Base-by-base conservation (phyloP, 345 rosid genomes). In the Draba incana region DNA sequence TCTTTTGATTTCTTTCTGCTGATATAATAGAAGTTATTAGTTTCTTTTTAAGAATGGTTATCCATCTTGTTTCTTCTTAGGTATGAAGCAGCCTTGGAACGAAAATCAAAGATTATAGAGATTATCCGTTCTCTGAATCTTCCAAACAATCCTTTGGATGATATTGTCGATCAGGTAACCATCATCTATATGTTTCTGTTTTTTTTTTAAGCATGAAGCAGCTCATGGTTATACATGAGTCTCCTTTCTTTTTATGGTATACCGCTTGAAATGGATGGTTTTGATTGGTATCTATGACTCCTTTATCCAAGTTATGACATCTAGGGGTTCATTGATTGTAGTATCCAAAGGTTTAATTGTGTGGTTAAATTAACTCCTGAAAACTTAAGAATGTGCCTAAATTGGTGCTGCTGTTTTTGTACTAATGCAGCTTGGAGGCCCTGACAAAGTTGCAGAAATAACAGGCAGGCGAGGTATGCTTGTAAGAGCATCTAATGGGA, bases 391-490 rank as follows among this genome's bases (percentile, higher is more conserved):
- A 23, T 66, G 25, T 59, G 53, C 30, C 62, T 60, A 35, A 59
- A 59, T 35, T 74, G 24, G 44, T 53, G 57, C 6, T 54, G 54
- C 61, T 62, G 33, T 62, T 68, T 68, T 15, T 71, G 75, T 47
- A 59, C 56, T 67, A 55, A 25, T 78, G 82, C 85, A 91, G 99
- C 99, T 94, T 77, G 99, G 99, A 69, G 99, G 97, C 73, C 99
- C 97, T 72, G 96, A 88, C 55, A 91, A 83, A 72, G 95, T 94
- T 67, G 95, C 99, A 69, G 99, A 94, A 80, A 86, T 94, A 82
- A 94, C 97, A 48, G 99, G 99, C 70, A 86, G 99, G 78, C 89
- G 95, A 68, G 97, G 99, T 75, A 94, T 94, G 99, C 95, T 90
- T 84, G 99, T 94, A 39, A 88, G 99, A 77, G 92, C 95, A 15